Evolutionary conservation across 1,284 basidiomycete species (phyloP), one percentile per base, ranked within the genome.

Genomic region (Testicularia cyperi): DNA sequence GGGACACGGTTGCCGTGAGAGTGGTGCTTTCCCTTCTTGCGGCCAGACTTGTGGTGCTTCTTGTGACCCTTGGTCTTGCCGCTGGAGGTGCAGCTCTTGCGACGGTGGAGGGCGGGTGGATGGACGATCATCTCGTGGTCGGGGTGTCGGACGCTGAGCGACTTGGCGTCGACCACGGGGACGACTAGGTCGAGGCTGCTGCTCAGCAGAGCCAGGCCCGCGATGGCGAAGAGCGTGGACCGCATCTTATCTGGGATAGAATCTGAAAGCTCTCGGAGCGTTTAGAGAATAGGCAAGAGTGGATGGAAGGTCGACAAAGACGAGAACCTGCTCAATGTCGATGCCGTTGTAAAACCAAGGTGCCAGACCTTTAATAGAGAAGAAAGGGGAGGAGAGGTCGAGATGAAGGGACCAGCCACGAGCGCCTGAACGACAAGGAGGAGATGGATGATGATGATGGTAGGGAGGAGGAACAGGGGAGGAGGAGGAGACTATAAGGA

Each of bases 61-160:
- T 38, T 34, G 36, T 19, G 10, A 12, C 15, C 19, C 16, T 40
- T 35, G 26, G 25, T 8, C 25, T 26, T 26, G 6, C 15, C 9
- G 20, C 10, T 20, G 33, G 33, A 13, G 22, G 33, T 21, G 42
- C 44, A 44, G 6, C 28, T 24, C 32, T 39, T 43, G 6, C 44
- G 16, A 15, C 45, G 41, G 19, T 54, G 27, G 19, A 35, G 26
- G 4, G 44, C 15, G 20, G 9, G 20, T 18, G 30, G 10, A 10
- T 22, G 20, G 18, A 14, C 29, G 10, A 29, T 25, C 16, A 33
- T 13, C 19, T 19, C 42, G 40, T 42, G 37, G 22, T 49, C 12
- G 5, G 32, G 38, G 27, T 61, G 45, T 22, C 57, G 33, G 46
- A 48, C 54, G 51, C 57, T 61, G 37, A 61, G 49, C 42, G 49